These are phyloP conservation scores for Trichoderma harzianum DNA, from an alignment of 2,329 filamentous ascomycete species.

Conservation along the genomic window DNA sequence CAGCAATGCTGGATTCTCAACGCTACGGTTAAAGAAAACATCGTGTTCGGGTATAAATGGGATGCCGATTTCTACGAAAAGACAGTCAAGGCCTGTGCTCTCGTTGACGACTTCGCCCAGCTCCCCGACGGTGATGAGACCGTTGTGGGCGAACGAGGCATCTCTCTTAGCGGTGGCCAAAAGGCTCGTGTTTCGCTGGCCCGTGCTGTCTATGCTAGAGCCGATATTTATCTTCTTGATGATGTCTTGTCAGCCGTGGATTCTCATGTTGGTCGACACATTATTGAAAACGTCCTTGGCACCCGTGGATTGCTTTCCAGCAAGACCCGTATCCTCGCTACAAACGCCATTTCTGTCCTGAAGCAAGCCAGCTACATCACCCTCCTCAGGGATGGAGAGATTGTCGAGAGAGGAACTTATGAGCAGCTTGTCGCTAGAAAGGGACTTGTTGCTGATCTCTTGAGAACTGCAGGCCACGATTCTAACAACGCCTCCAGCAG, in stretches of 20 bases:
- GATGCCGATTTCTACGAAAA: constrained; percentile 92
- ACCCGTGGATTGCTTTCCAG: constrained; percentile 74
- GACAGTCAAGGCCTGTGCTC: constrained; percentile 85
- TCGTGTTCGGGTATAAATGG: constrained; percentile 91
- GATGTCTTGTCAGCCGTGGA: constrained; percentile 97
- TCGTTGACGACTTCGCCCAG: constrained; percentile 85
- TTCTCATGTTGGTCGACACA: constrained; percentile 90
- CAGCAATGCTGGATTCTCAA: constrained; percentile 98
- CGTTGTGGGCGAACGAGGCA: constrained; percentile 92
- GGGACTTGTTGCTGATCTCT: constrained; percentile 79
- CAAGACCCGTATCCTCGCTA: constrained; percentile 90
- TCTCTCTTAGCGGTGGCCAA: constrained; percentile 92
- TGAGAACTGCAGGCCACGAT: constrained; percentile 69
- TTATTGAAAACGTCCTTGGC: constrained; percentile 92
- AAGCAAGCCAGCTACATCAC: constrained; percentile 86
- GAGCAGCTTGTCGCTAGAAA: constrained; percentile 90
- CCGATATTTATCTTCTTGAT: constrained; percentile 94
- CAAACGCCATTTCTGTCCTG: constrained; percentile 89
- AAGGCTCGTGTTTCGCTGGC: constrained; percentile 91
- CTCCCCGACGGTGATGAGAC: constrained; percentile 96
- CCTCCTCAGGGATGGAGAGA: constrained; percentile 75
- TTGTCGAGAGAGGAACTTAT: constrained; percentile 87
- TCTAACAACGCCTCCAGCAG: constrained; percentile 42
- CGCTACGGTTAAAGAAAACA: constrained; percentile 94
- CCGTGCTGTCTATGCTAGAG: constrained; percentile 89